Base-by-base conservation (phyloP, 257 asterid genomes). In the Mentha longifolia region DNA sequence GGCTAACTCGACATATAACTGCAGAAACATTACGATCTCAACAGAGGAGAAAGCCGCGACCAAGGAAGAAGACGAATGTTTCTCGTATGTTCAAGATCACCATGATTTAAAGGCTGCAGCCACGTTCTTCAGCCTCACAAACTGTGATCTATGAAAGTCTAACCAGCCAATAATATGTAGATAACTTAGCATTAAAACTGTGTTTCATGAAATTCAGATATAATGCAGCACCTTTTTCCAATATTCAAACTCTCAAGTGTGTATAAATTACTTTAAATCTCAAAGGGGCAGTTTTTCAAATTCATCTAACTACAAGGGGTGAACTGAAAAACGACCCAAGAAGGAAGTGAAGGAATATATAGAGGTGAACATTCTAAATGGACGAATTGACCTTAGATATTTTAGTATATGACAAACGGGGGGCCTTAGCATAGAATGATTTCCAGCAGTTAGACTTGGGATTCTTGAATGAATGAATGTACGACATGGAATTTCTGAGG, bases 101-200 rank as follows among this genome's bases (percentile, higher is more conserved):
- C 83, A 74, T 9, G 80, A 84, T 64, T 69, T 86, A 1, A 78
- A 78, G 78, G 84, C 80, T 17, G 84, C 81, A 47, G 76, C 83
- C 6, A 75, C 83, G 14, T 72, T 77, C 65, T 78, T 83, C 74
- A 73, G 78, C 77, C 87, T 86, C 80, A 30, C 90, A 30, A 84
- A 83, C 72, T 74, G 84, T 56, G 85, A 73, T 68, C 71, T 66
- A 51, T 78, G 80, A 83, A 47, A 20, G 47, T 68, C 7, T 8
- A 52, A 14, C 12, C 33, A 51, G n/a, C 35, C 61, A 74, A 35
- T 35, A 65, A 47, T 64, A 76, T 76, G 78, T 78, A 79, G 70
- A 45, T 35, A 39, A 76, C 43, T 10, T 46, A 49, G 31, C 33
- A 73, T 57, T 1, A 33, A 30, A 73, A 30, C 61, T 56, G n/a